A percentile compares a stretch with the other conserved stretches of the same genome.
Evolutionary conservation across 805 yeast species (phyloP).

Genomic region (Saturnispora besseyi): DNA sequence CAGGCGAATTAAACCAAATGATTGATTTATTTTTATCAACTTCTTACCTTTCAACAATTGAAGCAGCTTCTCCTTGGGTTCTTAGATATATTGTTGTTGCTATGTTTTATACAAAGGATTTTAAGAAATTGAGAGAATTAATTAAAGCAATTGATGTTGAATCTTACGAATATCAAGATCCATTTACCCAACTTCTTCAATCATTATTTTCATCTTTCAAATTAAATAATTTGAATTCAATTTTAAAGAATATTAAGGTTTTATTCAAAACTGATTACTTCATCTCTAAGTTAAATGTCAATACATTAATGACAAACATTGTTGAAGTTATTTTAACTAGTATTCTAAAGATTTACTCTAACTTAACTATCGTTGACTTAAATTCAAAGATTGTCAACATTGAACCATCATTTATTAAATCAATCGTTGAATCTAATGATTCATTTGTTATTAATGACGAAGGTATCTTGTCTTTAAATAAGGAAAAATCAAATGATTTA

Average conservation of each 20-base stretch:
- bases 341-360: constrained; percentile 21
- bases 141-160: constrained; percentile 52
- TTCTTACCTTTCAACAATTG: constrained; percentile 55
- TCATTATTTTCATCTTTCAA: constrained; percentile 51
- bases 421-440: constrained; percentile 21
- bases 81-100: constrained; percentile 57
- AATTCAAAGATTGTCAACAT: constrained; percentile 13
- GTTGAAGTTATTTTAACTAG: constrained; percentile 19
- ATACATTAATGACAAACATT: constrained; percentile 19
- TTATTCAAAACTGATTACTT: constrained; percentile 50
- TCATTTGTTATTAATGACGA: constrained; percentile 13
- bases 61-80: constrained; percentile 66
- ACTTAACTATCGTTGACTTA: constrained; percentile 17
- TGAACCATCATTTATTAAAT: constrained; percentile 12
- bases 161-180: constrained; percentile 56
- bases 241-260: constrained; percentile 39
- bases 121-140: constrained; percentile 49
- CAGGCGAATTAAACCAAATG: constrained; percentile 33
- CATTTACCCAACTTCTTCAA: constrained; percentile 48
- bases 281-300: constrained; percentile 34
- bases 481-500: constrained; percentile 45
- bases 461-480: constrained; percentile 41
- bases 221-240: constrained; percentile 41
- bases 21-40: constrained; percentile 51
- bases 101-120: constrained; percentile 33